phyloP scores from a whole-genome alignment of 2,329 filamentous ascomycete genomes.

The Monosporascus ibericus region DNA sequence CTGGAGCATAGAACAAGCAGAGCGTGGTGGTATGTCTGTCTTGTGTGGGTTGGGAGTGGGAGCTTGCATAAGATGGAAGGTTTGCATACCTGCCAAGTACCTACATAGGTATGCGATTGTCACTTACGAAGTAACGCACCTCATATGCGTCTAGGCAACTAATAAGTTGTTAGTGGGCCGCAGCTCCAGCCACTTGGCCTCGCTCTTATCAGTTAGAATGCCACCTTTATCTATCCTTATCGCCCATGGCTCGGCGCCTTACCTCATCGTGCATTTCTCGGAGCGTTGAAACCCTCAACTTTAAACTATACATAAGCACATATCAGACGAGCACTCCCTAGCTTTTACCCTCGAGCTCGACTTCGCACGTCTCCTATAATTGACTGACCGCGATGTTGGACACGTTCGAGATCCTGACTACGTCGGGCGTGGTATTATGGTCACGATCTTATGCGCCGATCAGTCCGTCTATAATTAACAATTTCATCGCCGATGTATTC shows the following conservation, averaged over 20 bases:
- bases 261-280: constrained; percentile 12
- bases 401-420: constrained; percentile 93
- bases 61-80: too few species aligned
- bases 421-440: constrained; percentile 95
- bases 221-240: constrained; percentile 6
- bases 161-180: too few species aligned
- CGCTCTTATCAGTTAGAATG: not conserved
- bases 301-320: too few species aligned
- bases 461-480: constrained; percentile 80
- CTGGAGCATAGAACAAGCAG: not conserved
- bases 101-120: too few species aligned
- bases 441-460: constrained; percentile 79
- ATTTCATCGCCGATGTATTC: constrained; percentile 92
- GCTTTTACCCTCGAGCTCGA: not conserved
- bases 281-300: too few species aligned
- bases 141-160: too few species aligned
- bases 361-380: not conserved
- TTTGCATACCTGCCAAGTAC: too few species aligned
- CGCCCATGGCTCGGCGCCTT: not conserved
- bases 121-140: not conserved
- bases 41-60: not conserved
- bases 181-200: not conserved
- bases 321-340: too few species aligned
- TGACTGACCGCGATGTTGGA: constrained; percentile 66
- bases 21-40: not conserved